Base-by-base conservation (phyloP, 1,284 basidiomycete genomes). In the Flammula alnicola region DNA sequence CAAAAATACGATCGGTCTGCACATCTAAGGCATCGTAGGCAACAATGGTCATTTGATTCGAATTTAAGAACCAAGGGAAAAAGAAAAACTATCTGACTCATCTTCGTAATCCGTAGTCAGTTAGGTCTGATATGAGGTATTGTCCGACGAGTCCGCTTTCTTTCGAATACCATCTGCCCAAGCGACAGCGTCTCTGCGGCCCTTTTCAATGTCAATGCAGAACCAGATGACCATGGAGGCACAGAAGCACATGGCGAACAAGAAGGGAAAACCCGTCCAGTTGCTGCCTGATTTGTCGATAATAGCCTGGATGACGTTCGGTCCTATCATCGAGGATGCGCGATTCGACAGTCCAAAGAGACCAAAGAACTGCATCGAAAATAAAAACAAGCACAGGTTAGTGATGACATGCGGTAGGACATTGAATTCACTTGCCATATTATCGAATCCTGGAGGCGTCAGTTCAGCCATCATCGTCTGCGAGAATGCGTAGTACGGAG, bases 401-500 rank as follows among this genome's bases (percentile, higher is more conserved):
- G 17, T 25, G 16, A 6, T 0, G 27, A 36, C 27, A 19, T 12
- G 12, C 29, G 11, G 17, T 5, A 44, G 23, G 20, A 7, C 42
- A 37, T 19, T 27, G n/a, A 35, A 36, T 12, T 32, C 23, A 26
- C 68, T 25, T 48, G 80, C 83, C 88, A 89, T 91, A 62, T 91
- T 90, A 60, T 92, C 88, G 58, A 86, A 92, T 0, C 89, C 90
- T 0, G 88, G 88, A 11, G 90, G 88, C 17, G 85, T 81, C 10
- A 93, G 76, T 63, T 93, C 91, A 0, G 86, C 86, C 87, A 93
- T 91, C 88, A 91, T 89, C 1, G 91, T 91, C 68, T 92, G 89
- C 14, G 87, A 80, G 62, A 87, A 90, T 0, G 91, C 87, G 63
- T 90, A 94, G 73, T 92, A 94, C 0, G 92, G 91, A 6, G 90